A percentile compares a stretch with the other conserved stretches of the same genome.
phyloP scores from a whole-genome alignment of 75 land plant genomes.

The Ceratopteris richardii region DNA sequence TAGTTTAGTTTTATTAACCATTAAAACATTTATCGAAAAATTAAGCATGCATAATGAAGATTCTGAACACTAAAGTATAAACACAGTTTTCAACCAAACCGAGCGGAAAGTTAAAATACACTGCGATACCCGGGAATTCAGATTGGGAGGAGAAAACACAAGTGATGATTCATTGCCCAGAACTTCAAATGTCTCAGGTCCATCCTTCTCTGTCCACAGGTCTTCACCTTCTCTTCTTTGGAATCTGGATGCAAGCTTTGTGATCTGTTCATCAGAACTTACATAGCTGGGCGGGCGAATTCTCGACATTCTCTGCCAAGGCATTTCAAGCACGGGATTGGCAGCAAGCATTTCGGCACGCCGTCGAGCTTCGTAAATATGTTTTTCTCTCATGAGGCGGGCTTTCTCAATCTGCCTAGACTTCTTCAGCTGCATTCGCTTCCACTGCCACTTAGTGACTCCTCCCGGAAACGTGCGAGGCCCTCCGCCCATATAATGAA shows the following conservation, averaged over 20 bases:
- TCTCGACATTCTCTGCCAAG: conserved; percentile 58
- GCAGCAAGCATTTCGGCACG: conserved; percentile 71
- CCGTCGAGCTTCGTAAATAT: conserved; percentile 72
- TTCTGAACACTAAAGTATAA: too few relatives aligned
- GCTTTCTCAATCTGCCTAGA: conserved; percentile 80
- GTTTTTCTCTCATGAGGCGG: conserved; percentile 67
- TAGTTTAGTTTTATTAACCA: too few relatives aligned
- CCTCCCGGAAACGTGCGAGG: conserved; percentile 93
- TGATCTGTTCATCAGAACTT: conserved; percentile 52
- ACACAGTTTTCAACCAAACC: too few relatives aligned
- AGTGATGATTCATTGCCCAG: background rate
- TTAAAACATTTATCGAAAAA: too few relatives aligned
- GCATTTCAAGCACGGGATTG: conserved; percentile 57
- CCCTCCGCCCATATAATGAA: conserved; percentile 73
- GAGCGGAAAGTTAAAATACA: too few relatives aligned
- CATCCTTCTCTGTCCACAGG: conserved; percentile 78
- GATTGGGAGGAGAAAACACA: too few relatives aligned
- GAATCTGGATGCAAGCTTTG: conserved; percentile 71
- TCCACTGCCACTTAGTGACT: conserved; percentile 97
- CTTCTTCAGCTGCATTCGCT: conserved; percentile 88
- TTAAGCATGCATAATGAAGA: too few relatives aligned
- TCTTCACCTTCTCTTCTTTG: conserved; percentile 60
- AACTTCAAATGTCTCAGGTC: conserved; percentile 41
- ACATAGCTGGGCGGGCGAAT: conserved; percentile 45
- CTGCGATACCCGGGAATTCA: too few relatives aligned